Base-by-base conservation (phyloP, 1,284 basidiomycete genomes). In the Ceratobasidium sp. region DNA sequence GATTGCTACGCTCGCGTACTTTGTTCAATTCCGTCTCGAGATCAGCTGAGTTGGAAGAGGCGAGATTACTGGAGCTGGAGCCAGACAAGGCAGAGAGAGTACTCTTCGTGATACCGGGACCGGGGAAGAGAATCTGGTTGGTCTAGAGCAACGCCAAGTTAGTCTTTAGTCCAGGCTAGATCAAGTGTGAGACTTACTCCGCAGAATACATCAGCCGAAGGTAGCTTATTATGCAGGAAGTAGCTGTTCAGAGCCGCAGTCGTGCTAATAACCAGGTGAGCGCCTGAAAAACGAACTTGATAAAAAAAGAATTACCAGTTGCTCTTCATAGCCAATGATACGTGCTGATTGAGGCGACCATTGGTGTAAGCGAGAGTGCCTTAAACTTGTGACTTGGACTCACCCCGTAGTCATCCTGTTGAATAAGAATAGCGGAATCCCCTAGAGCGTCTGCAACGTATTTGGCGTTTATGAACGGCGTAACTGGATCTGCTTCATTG, bases 401-500 rank as follows among this genome's bases (percentile, higher is more conserved):
- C 60, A 60, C 37, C 17, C 71, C 69, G 31, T 39, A 66, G 35
- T 65, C 76, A 66, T 75, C 76, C 23, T 75, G 76, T 23, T 74
- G 47, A 26, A 77, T 60, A 15, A 77, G 61, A 1, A 63, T 45
- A 4, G 76, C 67, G 3, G 54, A 51, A 10, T 77, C 53, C 11
- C 76, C 49, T 20, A 63, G 37, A 8, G 58, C 39, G 20, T 73
- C 53, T 11, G 67, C 45, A 39, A 73, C 67, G 20, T 37, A 23
- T 42, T 77, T 66, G 45, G 76, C 76, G 2, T 23, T 33, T n/a
- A 8, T 23, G 23, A 45, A 74, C 8, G 76, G 76, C 7, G 76
- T 77, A 8, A 77, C 35, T n/a, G 76, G 76, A 35, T 77, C 76
- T 5, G 49, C 56, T 20, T 67, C 58, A 33, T 77, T 77, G 10